These are phyloP conservation scores for Calvatia gigantea DNA, from an alignment of 768 basidiomycete genomes.

Conservation along the genomic window DNA sequence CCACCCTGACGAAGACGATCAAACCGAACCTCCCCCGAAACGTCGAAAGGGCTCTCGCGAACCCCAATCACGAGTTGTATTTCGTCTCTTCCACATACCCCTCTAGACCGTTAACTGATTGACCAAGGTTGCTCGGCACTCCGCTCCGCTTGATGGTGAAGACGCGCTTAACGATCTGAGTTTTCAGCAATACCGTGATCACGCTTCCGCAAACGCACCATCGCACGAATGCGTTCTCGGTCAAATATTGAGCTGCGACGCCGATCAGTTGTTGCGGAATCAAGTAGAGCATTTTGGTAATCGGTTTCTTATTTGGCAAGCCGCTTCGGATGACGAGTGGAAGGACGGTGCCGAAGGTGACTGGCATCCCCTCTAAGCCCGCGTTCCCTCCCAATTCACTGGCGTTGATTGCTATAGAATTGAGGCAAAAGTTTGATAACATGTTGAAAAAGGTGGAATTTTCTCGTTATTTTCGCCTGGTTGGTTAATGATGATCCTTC, in stretches of 20 bases:
- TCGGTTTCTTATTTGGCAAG: constrained; percentile 6
- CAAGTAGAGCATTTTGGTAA: constrained; percentile 4
- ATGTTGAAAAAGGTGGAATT: constrained; percentile 4
- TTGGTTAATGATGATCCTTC: not conserved
- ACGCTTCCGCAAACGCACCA: not conserved
- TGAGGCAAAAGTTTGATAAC: not conserved
- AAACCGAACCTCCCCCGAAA: not conserved
- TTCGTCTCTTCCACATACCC: not conserved
- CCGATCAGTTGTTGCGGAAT: not conserved
- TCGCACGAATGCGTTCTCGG: not conserved
- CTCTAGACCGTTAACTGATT: not conserved
- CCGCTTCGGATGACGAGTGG: constrained; percentile 9
- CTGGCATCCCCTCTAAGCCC: not conserved
- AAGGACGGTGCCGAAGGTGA: constrained; percentile 5
- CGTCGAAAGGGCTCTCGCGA: not conserved
- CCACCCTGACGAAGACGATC: not conserved
- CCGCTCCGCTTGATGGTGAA: not conserved
- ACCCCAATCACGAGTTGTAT: not conserved
- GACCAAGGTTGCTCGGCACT: not conserved
- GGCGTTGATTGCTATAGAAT: not conserved
- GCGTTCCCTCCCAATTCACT: not conserved
- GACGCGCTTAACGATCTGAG: too few species aligned
- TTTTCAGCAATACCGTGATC: too few species aligned
- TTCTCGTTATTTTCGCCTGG: not conserved
- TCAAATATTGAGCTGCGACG: not conserved